A percentile compares a stretch with the other conserved stretches of the same genome.
phyloP scores from a whole-genome alignment of 2,329 filamentous ascomycete species.

The Phialemoniopsis sp. region DNA sequence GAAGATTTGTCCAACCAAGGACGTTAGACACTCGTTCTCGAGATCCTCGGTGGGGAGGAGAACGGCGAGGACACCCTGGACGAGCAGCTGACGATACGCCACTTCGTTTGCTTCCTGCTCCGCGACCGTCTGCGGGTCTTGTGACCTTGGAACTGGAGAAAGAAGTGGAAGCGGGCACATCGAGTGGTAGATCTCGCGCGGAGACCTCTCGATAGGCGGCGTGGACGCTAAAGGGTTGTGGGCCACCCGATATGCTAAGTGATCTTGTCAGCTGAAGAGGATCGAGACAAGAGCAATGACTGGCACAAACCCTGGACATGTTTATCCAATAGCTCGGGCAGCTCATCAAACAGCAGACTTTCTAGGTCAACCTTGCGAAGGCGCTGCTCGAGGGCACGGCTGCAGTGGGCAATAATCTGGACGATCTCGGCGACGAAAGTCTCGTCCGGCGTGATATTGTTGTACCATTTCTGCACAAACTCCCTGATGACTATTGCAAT shows the following conservation, averaged over 20 bases:
- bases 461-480: constrained; percentile 91
- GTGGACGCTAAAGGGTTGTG: constrained; percentile 52
- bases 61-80: constrained; percentile 75
- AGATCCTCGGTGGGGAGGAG: constrained; percentile 90
- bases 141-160: constrained; percentile 65
- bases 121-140: constrained; percentile 42
- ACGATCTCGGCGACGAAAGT: constrained; percentile 84
- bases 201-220: constrained; percentile 56
- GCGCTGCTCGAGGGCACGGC: constrained; percentile 80
- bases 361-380: constrained; percentile 79
- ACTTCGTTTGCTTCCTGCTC: constrained; percentile 70
- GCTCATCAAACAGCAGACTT: constrained; percentile 78
- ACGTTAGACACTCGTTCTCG: constrained; percentile 78
- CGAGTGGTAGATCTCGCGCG: constrained; percentile 75
- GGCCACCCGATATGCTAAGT: constrained; percentile 68
- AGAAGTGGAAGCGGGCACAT: constrained; percentile 77
- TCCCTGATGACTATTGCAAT: constrained; percentile 87
- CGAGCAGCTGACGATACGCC: constrained; percentile 82
- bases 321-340: constrained; percentile 74
- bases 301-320: constrained; percentile 68
- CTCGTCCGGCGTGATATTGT: constrained; percentile 85
- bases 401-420: constrained; percentile 89
- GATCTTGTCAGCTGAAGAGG: constrained; percentile 10
- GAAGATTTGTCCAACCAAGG: constrained; percentile 81
- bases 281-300: not conserved